A percentile compares a stretch with the other conserved stretches of the same genome.
Conservation (phyloP, 202 grass and related monocot genomes). For the Cymbopogon flexuosus region DNA sequence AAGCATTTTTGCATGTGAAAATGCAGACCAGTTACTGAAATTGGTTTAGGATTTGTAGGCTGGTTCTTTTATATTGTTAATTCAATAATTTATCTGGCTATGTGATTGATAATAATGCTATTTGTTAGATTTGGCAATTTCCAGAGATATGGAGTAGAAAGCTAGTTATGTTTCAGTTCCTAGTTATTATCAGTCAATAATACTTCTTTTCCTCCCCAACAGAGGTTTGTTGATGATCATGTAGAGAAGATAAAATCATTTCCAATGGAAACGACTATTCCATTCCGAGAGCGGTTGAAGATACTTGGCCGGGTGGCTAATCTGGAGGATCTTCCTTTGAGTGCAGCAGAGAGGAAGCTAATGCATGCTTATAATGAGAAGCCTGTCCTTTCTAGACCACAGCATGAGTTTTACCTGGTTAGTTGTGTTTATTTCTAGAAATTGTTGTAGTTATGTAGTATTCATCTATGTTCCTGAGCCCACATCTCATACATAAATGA, state of each 20-base stretch:
- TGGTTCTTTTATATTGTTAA: background rate
- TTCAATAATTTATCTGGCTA: background rate
- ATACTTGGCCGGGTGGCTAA: slow-evolving; percentile 91
- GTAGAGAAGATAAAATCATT: slow-evolving; percentile 73
- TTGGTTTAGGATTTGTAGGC: background rate
- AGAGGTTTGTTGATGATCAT: slow-evolving; percentile 81
- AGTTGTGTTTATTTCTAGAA: slow-evolving; percentile 23
- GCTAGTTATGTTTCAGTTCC: background rate
- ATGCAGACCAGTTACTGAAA: background rate
- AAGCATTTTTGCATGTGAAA: background rate
- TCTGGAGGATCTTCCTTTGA: slow-evolving; percentile 93
- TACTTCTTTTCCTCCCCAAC: slow-evolving; percentile 8
- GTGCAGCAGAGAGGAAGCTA: slow-evolving; percentile 78
- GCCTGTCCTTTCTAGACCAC: slow-evolving; percentile 89
- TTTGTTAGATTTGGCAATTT: background rate
- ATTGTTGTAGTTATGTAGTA: background rate
- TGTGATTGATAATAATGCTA: slow-evolving; percentile 3
- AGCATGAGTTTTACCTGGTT: slow-evolving; percentile 91
- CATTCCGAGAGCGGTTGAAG: slow-evolving; percentile 90
- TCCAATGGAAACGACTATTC: slow-evolving; percentile 63
- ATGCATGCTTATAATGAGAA: slow-evolving; percentile 99
- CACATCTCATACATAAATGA: slow-evolving; percentile 8
- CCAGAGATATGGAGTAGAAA: background rate
- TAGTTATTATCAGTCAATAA: slow-evolving; percentile 10
- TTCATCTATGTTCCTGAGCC: background rate